Evolutionary conservation across 306 rosid species (phyloP), one percentile per base, ranked within the genome.

Genomic region (Cicer pinnatifidum): DNA sequence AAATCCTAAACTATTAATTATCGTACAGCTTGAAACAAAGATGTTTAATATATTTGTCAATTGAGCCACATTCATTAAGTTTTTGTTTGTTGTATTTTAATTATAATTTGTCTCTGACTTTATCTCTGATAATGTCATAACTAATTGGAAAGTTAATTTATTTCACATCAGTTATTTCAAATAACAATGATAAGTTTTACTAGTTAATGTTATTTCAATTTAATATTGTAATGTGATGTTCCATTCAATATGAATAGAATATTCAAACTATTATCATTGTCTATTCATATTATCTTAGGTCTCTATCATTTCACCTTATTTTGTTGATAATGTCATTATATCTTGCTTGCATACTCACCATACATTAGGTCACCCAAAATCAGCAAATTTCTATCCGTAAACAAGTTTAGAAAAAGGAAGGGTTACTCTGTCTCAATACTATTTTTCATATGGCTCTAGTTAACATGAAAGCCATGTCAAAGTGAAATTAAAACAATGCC

Each of bases 261-360:
- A 20, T 23, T 33, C 9, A 16, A 39, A 72, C 11, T 4, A n/a
- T 43, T 19, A 13, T 13, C 17, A 10, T 59, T 65, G 45, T 57
- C 41, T 8, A 28, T 40, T 52, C 50, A 7, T 52, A 10, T 60
- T 20, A 57, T 58, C 50, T 65, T 52, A 16, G 28, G 54, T 78
- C 16, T 28, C 47, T 33, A 44, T 17, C 56, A 39, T 6, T 62
- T 17, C 57, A 48, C 65, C 57, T 23, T 67, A 58, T 70, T 23
- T 51, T 60, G 20, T 48, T 46, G 20, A 10, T 40, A 5, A 20
- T 9, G 19, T 69, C 12, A 54, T 59, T 57, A 41, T 0, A 63
- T 40, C 16, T 60, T 75, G 9, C 72, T 80, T 68, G 67, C 57
- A 33, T 44, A 53, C 11, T n/a, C 58, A 67, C 57, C 75, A 39